phyloP scores from a whole-genome alignment of 352 stramenopile species.

The Pythium volutum region DNA sequence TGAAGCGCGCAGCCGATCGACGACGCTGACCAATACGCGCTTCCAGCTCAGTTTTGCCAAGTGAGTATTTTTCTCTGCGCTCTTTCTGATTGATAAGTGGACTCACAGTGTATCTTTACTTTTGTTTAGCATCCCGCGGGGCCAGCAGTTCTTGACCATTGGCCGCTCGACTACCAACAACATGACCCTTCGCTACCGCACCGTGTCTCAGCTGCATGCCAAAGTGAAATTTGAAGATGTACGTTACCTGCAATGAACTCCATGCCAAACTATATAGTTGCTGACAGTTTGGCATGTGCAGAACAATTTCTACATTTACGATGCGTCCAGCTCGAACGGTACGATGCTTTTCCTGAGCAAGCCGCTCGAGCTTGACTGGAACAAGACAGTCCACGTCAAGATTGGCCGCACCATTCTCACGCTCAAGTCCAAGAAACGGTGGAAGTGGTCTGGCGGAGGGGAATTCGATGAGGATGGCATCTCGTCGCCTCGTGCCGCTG shows the following conservation, averaged over 20 bases:
- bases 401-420: constrained; percentile 83
- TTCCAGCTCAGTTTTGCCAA: constrained; percentile 92
- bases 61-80: constrained; percentile 35
- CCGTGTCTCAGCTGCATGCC: constrained; percentile 81
- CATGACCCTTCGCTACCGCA: constrained; percentile 83
- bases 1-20: constrained; percentile 78
- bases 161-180: constrained; percentile 81
- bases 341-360: constrained; percentile 85
- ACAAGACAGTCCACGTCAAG: constrained; percentile 80
- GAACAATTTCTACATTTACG: constrained; percentile 76
- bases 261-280: background rate
- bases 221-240: constrained; percentile 83
- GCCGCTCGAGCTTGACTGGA: constrained; percentile 78
- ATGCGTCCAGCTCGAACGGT: constrained; percentile 77
- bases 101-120: constrained; percentile 9
- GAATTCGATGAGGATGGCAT: constrained; percentile 23
- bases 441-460: constrained; percentile 62
- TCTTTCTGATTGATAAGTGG: background rate
- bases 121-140: constrained; percentile 46
- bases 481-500: constrained; percentile 4
- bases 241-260: constrained; percentile 23
- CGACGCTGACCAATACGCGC: constrained; percentile 87
- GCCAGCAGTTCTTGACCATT: constrained; percentile 73
- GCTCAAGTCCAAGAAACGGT: constrained; percentile 81
- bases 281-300: constrained; percentile 21